phyloP scores from a whole-genome alignment of 1,139 yeast species.

The Magnusiomyces suaveolens region DNA sequence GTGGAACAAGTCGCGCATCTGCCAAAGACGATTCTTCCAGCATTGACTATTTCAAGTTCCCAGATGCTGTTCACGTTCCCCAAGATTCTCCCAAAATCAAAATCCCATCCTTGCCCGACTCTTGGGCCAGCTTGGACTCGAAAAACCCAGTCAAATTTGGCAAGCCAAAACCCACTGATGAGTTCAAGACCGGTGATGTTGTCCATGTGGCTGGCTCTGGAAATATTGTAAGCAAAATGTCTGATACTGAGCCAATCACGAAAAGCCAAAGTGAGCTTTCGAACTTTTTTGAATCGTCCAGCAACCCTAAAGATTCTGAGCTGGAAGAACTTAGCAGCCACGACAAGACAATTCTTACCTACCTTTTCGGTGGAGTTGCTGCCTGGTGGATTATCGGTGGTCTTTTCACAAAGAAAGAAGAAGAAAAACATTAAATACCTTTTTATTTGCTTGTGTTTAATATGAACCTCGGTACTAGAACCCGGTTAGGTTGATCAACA shows the following conservation, averaged over 20 bases:
- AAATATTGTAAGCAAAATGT: slow-evolving; percentile 16
- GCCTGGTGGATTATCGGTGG: slow-evolving; percentile 31
- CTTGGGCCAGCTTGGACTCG: slow-evolving; percentile 12
- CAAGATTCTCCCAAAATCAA: slow-evolving; percentile 27
- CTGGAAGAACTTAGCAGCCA: slow-evolving; percentile 18
- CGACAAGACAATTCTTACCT: slow-evolving; percentile 28
- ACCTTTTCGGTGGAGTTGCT: slow-evolving; percentile 27
- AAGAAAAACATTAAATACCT: neutral
- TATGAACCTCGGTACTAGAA: too few species aligned
- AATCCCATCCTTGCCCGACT: slow-evolving; percentile 35
- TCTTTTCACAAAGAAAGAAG: slow-evolving; percentile 2
- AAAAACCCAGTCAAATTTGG: slow-evolving; percentile 10
- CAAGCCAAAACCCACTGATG: slow-evolving; percentile 14
- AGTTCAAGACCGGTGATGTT: slow-evolving; percentile 20
- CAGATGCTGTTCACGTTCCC: slow-evolving; percentile 22
- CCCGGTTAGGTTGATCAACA: too few species aligned
- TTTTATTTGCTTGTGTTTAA: too few species aligned
- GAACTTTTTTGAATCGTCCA: slow-evolving; percentile 20
- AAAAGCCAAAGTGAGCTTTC: slow-evolving; percentile 8
- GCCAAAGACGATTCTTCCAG: slow-evolving; percentile 37
- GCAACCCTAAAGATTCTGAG: slow-evolving; percentile 12
- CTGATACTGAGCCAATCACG: slow-evolving; percentile 12
- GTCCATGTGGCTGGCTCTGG: slow-evolving; percentile 18
- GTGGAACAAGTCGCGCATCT: neutral
- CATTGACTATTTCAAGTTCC: slow-evolving; percentile 36